phyloP scores from a whole-genome alignment of 306 rosid genomes.

The Elaeagnus macrophylla region DNA sequence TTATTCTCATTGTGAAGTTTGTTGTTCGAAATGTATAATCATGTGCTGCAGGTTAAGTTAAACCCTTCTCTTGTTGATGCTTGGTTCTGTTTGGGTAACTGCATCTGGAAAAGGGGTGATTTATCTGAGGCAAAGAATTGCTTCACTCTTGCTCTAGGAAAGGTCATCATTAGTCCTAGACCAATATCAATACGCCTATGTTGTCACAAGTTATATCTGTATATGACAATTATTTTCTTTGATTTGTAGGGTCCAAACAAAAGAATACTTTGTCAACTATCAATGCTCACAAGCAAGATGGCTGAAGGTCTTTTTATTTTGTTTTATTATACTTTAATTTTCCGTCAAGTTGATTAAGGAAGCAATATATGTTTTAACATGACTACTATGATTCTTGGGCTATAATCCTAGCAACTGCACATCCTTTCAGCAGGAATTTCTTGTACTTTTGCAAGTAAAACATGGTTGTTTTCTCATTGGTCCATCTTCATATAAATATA shows the following conservation, averaged over 20 bases:
- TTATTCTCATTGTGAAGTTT: slow-evolving; percentile 20
- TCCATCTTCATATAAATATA: too few species aligned
- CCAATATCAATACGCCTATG: slow-evolving; percentile 14
- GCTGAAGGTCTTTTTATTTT: slow-evolving; percentile 47
- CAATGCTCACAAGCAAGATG: slow-evolving; percentile 91
- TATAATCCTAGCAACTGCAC: background rate
- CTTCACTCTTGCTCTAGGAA: slow-evolving; percentile 65
- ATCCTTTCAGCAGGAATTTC: background rate
- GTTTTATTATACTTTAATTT: background rate
- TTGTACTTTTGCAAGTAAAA: background rate
- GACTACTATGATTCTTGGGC: background rate
- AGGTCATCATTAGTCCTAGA: slow-evolving; percentile 40
- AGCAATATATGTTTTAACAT: background rate
- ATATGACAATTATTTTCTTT: slow-evolving; percentile 13
- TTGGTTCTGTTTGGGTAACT: slow-evolving; percentile 91
- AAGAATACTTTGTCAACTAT: slow-evolving; percentile 72
- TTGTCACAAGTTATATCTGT: too few species aligned
- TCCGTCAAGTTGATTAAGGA: background rate
- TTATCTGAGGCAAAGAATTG: slow-evolving; percentile 74
- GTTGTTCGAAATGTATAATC: slow-evolving; percentile 12
- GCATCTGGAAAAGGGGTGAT: slow-evolving; percentile 97
- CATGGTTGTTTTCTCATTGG: background rate
- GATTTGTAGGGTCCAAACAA: slow-evolving; percentile 64
- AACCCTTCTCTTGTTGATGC: slow-evolving; percentile 94
- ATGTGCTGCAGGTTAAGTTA: slow-evolving; percentile 68